phyloP scores from a whole-genome alignment of 2,329 filamentous ascomycete genomes.

The Hymenoscyphus infarciens region DNA sequence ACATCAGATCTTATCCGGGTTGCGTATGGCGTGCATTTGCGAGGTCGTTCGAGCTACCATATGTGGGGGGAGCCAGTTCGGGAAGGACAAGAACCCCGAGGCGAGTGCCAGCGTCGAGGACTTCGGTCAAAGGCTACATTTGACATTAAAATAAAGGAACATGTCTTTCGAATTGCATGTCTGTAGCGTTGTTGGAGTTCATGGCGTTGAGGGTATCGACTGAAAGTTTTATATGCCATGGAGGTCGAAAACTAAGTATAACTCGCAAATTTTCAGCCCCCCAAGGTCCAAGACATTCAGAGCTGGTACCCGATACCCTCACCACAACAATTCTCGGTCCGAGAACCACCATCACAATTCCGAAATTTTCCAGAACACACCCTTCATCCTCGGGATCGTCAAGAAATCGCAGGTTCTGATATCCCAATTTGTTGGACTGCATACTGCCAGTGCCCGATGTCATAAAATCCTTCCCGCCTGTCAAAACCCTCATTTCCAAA shows the following conservation, averaged over 20 bases:
- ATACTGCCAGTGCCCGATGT: not conserved
- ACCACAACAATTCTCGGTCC: not conserved
- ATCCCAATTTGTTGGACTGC: not conserved
- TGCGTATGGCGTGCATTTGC: constrained; percentile 1
- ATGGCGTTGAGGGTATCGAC: not conserved
- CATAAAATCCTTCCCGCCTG: not conserved
- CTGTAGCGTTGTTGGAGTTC: not conserved
- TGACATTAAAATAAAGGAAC: not conserved
- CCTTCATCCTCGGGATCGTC: not conserved
- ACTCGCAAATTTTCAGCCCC: not conserved
- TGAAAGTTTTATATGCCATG: not conserved
- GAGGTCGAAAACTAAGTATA: not conserved
- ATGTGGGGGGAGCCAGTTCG: not conserved
- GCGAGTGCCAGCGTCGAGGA: not conserved
- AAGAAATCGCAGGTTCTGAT: not conserved
- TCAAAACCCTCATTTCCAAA: constrained; percentile 1
- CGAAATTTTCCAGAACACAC: not conserved
- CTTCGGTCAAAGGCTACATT: not conserved
- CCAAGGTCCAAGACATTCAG: not conserved
- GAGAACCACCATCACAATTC: not conserved
- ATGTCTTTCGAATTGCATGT: not conserved
- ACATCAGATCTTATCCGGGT: constrained; percentile 1
- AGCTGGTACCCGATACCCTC: not conserved
- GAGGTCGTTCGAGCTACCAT: not conserved
- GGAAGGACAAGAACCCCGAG: not conserved